Conservation (phyloP, 2,329 filamentous ascomycete genomes). For the Penicillium sp. region DNA sequence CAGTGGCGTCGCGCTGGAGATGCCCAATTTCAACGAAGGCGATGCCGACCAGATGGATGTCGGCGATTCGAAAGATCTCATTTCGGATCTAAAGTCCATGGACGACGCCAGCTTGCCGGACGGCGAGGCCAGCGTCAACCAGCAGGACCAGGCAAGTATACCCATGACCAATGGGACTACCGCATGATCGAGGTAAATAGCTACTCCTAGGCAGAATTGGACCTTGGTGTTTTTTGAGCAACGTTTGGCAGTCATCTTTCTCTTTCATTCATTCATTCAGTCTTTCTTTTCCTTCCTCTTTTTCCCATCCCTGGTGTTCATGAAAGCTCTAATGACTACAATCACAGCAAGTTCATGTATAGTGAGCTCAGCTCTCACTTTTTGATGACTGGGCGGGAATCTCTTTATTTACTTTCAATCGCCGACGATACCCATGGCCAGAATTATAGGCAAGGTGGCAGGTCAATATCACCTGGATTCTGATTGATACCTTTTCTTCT, state of each 20-base stretch:
- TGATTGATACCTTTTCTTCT: not conserved
- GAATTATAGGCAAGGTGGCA: not conserved
- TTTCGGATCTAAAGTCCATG: constrained; percentile 14
- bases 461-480: not conserved
- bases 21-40: constrained; percentile 32
- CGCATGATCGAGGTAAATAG: constrained; percentile 13
- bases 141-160: constrained; percentile 16
- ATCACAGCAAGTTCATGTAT: not conserved
- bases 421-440: constrained; percentile 4
- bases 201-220: not conserved
- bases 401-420: not conserved
- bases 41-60: constrained; percentile 37
- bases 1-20: constrained; percentile 40
- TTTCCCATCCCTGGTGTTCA: not conserved
- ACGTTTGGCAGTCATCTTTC: not conserved
- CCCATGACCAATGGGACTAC: constrained; percentile 28
- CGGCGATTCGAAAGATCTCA: constrained; percentile 20
- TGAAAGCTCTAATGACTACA: not conserved
- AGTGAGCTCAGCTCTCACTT: not conserved
- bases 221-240: too few relatives aligned
- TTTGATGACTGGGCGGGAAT: not conserved
- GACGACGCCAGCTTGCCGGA: constrained; percentile 19
- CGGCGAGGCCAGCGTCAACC: constrained; percentile 15
- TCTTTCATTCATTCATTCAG: too few relatives aligned
- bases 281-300: not conserved